Base-by-base conservation (phyloP, 2,329 filamentous ascomycete genomes). In the Fusarium lyarnte region DNA sequence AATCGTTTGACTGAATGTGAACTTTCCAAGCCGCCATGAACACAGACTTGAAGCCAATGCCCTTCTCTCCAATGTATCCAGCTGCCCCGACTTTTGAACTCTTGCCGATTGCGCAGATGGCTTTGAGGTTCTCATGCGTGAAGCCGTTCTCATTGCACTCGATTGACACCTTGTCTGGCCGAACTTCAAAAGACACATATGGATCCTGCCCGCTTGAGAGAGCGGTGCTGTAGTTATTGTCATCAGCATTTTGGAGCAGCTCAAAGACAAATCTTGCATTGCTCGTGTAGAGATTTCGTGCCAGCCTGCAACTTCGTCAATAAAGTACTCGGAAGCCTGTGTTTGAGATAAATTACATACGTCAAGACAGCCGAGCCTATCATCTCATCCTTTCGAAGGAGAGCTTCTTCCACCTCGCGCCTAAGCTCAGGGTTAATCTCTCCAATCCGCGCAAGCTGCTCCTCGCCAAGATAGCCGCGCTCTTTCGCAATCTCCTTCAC, bases 221-320 rank as follows among this genome's bases (percentile, higher is more conserved):
- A 1, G 79, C 78, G 21, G 46, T 74, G 17, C 8, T 61, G 69
- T 84, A 88, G 16, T 63, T 60, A 62, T 87, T 87, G 74, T 88
- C 86, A 47, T 89, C 87, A 8, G 86, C 85, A 72, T 89, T 89
- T 66, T 88, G 87, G 0, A 89, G 80, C 2, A 89, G 74, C 73
- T 89, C 87, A 38, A 87, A 85, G 2, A 89, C 76, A 69, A 88
- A 89, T 36, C 84, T 81, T 1, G 84, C 80, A 10, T 82, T 79
- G 52, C 79, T 85, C 1, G 80, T 77, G 66, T 86, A 85, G 1
- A 87, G 73, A 36, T 85, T 82, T 41, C 79, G 80, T 3, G 82
- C 81, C n/a, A 86, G 67, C 17, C 84, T 86, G 29, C 8, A 33
- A 6, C 6, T 17, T 25, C 1, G 29, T 51, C n/a, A 51, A 35